phyloP scores from a whole-genome alignment of 225 moss, liverwort and hornwort genomes.

The Bryoerythrophyllum caledonicum region DNA sequence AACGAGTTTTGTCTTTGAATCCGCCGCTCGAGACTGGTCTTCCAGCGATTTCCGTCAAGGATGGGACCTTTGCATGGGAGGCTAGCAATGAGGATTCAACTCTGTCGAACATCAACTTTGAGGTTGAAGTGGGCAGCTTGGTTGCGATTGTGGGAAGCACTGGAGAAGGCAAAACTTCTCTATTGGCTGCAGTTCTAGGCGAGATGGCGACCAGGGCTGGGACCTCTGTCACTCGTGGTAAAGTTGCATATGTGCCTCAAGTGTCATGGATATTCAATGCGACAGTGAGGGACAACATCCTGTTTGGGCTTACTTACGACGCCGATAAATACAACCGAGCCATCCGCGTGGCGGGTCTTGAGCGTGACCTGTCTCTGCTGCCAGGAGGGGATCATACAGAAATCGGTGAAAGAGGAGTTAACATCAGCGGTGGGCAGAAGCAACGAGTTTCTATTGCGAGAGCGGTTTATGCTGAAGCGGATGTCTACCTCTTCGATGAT shows the following conservation, averaged over 20 bases:
- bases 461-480: constrained; percentile 84
- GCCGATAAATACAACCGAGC: constrained; percentile 67
- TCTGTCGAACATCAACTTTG: constrained; percentile 64
- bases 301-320: constrained; percentile 80
- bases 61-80: constrained; percentile 72
- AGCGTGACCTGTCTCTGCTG: constrained; percentile 72
- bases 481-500: constrained; percentile 95
- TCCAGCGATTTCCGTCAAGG: constrained; percentile 54
- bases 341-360: constrained; percentile 65
- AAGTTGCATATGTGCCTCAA: constrained; percentile 88
- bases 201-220: constrained; percentile 72
- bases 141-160: constrained; percentile 81
- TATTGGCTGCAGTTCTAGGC: constrained; percentile 63
- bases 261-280: constrained; percentile 98
- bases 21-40: constrained; percentile 49
- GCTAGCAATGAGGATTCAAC: constrained; percentile 46
- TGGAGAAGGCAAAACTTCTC: constrained; percentile 68
- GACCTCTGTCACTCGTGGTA: constrained; percentile 61
- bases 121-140: constrained; percentile 57
- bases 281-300: constrained; percentile 77
- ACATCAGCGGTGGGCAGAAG: constrained; percentile 96
- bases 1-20: constrained; percentile 52
- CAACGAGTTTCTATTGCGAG: constrained; percentile 90
- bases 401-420: constrained; percentile 96
- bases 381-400: constrained; percentile 86